These are phyloP conservation scores for Beauveria sp. DNA, from an alignment of 2,329 filamentous ascomycete species.

Conservation along the genomic window DNA sequence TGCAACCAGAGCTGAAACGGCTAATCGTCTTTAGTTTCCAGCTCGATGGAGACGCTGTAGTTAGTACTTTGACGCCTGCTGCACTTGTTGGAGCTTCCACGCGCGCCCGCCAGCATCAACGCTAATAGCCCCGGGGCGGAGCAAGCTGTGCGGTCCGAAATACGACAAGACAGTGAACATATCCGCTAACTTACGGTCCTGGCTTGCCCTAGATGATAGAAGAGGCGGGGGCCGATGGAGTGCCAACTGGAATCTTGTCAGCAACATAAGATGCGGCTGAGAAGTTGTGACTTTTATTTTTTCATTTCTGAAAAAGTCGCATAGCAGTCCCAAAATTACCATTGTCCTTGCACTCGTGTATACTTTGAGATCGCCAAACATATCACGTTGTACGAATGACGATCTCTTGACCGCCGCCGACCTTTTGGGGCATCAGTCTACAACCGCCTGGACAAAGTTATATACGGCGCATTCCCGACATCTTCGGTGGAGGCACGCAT, in stretches of 20 bases:
- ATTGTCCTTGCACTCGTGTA: not conserved
- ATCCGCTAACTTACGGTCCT: too few relatives aligned
- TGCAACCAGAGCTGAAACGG: not conserved
- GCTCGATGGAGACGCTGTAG: not conserved
- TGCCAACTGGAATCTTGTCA: not conserved
- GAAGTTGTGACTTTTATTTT: not conserved
- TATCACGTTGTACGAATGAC: not conserved
- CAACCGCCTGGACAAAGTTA: not conserved
- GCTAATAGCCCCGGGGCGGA: not conserved
- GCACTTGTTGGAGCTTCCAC: not conserved
- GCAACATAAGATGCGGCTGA: slow-evolving; percentile 2
- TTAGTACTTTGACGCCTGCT: too few relatives aligned
- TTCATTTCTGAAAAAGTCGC: not conserved
- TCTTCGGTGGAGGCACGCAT: not conserved
- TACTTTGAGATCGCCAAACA: not conserved
- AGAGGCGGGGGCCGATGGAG: not conserved
- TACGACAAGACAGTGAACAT: not conserved
- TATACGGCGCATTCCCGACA: not conserved
- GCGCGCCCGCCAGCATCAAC: not conserved
- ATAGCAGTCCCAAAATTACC: not conserved
- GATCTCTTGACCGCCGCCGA: not conserved
- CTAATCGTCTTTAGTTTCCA: not conserved
- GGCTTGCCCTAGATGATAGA: not conserved
- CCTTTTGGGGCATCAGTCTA: not conserved
- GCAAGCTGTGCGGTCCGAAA: not conserved